These are phyloP conservation scores for Salisapilia sapeloensis DNA, from an alignment of 352 stramenopile species.

Conservation along the genomic window DNA sequence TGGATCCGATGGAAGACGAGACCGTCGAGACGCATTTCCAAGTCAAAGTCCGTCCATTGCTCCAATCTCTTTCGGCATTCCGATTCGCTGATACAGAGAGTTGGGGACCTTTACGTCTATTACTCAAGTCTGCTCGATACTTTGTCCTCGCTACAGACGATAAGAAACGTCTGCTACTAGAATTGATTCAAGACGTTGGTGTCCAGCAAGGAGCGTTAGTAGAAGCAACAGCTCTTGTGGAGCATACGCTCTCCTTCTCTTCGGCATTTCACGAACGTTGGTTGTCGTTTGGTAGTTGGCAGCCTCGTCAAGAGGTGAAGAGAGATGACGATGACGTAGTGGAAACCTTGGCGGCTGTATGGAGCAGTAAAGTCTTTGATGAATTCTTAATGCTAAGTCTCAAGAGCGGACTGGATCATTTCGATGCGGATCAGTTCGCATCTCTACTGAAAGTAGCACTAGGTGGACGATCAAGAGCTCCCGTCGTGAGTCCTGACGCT, in stretches of 20 bases:
- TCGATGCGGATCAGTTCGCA: conserved; percentile 27
- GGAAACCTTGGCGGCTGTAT: conserved; percentile 25
- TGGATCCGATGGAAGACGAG: conserved; percentile 6
- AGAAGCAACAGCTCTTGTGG: conserved; percentile 35
- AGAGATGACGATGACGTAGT: too few species aligned
- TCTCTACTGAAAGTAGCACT: conserved; percentile 32
- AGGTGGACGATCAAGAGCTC: conserved; percentile 15
- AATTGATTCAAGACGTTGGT: conserved; percentile 45
- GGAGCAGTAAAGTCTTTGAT: conserved; percentile 56
- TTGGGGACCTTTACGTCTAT: conserved; percentile 8
- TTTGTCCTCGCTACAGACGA: conserved; percentile 32
- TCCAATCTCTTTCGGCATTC: conserved; percentile 15
- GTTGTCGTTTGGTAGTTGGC: conserved; percentile 41
- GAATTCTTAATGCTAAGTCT: conserved; percentile 70
- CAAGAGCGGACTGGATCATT: conserved; percentile 49
- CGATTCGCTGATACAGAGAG: conserved; percentile 6
- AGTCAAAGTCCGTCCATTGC: conserved; percentile 17
- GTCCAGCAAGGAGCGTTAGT: conserved; percentile 52
- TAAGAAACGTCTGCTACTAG: conserved; percentile 51
- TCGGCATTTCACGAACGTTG: conserved; percentile 17
- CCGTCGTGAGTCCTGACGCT: conserved; percentile 44
- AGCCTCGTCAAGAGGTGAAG: too few species aligned
- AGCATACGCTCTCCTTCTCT: conserved; percentile 25
- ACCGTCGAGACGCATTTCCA: conserved; percentile 24
- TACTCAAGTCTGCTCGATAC: conserved; percentile 19